Percentiles rank a stretch among this genome's conserved stretches.
Evolutionary conservation across 257 asterid species (phyloP).

Genomic region (Euphrasia confusa): DNA sequence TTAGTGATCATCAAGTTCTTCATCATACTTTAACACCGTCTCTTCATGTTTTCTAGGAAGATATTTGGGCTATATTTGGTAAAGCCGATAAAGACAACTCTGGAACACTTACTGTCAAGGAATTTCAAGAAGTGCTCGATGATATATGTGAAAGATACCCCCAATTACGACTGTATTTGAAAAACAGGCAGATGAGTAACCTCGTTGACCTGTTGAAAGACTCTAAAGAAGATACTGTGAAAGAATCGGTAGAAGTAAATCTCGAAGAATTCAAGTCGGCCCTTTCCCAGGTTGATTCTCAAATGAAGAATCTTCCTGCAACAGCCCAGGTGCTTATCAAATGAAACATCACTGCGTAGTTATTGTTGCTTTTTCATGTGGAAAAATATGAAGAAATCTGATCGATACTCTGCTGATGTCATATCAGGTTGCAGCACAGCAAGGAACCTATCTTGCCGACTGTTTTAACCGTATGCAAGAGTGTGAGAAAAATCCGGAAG

Average conservation of each 20-base stretch:
- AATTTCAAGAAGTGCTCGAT: conserved; percentile 73
- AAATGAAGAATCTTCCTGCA: conserved; percentile 96
- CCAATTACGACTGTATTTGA: conserved; percentile 72
- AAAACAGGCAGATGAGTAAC: conserved; percentile 46
- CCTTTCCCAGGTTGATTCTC: conserved; percentile 83
- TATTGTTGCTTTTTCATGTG: background rate
- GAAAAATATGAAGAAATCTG: background rate
- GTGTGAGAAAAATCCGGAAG: conserved; percentile 81
- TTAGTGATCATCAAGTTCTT: conserved; percentile 10
- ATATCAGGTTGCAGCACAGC: conserved; percentile 90
- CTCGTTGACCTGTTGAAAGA: conserved; percentile 70
- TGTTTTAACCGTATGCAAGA: conserved; percentile 92
- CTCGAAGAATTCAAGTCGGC: conserved; percentile 81
- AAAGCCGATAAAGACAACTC: conserved; percentile 94
- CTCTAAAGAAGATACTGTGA: conserved; percentile 46
- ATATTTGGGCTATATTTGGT: conserved; percentile 67
- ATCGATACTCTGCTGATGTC: conserved; percentile 21
- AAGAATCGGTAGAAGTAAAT: conserved; percentile 69
- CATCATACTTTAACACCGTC: background rate
- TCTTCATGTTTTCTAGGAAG: conserved; percentile 49
- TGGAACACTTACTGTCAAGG: conserved; percentile 80
- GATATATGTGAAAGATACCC: conserved; percentile 94
- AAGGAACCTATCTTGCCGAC: conserved; percentile 88
- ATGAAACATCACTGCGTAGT: conserved; percentile 1
- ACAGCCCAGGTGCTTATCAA: conserved; percentile 75